Conservation (phyloP, 495 filamentous ascomycete species). For the Penicillium fimorum region DNA sequence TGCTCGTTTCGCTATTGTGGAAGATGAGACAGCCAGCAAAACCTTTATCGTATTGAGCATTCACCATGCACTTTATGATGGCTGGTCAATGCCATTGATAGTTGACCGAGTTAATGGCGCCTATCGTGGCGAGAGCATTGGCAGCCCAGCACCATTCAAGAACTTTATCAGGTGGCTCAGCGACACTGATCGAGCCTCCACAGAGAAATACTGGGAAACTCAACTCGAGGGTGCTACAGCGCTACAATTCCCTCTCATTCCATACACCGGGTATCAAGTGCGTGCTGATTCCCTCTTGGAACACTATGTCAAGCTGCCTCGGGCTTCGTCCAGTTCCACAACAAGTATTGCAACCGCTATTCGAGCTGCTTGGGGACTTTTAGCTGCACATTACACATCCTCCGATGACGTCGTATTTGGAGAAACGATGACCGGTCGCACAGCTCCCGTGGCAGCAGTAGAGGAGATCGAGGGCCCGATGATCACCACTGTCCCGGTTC, state of each 20-base stretch:
- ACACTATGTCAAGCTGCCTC: slow-evolving; percentile 4
- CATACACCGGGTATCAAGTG: slow-evolving; percentile 1
- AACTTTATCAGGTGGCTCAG: slow-evolving; percentile 10
- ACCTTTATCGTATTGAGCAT: slow-evolving; percentile 51
- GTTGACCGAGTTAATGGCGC: slow-evolving; percentile 12
- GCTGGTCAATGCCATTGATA: slow-evolving; percentile 50
- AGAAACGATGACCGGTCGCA: slow-evolving; percentile 34
- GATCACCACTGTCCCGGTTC: slow-evolving; percentile 50
- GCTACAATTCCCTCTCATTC: slow-evolving; percentile 1
- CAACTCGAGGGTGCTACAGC: slow-evolving; percentile 2
- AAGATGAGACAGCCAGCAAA: neutral
- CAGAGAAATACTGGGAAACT: neutral
- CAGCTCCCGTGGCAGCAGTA: slow-evolving; percentile 32
- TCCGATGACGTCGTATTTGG: slow-evolving; percentile 37
- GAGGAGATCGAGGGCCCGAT: slow-evolving; percentile 39
- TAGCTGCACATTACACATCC: slow-evolving; percentile 29
- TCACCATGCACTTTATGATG: slow-evolving; percentile 64
- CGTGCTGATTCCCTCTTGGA: slow-evolving; percentile 1
- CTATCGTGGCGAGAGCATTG: slow-evolving; percentile 4
- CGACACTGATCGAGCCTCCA: neutral
- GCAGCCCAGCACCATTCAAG: slow-evolving; percentile 4
- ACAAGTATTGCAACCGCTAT: slow-evolving; percentile 33
- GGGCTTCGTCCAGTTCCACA: neutral
- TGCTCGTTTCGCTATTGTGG: slow-evolving; percentile 44
- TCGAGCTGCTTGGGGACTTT: slow-evolving; percentile 37